phyloP scores from a whole-genome alignment of 2,329 filamentous ascomycete genomes.

The Trichoderma arundinaceum region DNA sequence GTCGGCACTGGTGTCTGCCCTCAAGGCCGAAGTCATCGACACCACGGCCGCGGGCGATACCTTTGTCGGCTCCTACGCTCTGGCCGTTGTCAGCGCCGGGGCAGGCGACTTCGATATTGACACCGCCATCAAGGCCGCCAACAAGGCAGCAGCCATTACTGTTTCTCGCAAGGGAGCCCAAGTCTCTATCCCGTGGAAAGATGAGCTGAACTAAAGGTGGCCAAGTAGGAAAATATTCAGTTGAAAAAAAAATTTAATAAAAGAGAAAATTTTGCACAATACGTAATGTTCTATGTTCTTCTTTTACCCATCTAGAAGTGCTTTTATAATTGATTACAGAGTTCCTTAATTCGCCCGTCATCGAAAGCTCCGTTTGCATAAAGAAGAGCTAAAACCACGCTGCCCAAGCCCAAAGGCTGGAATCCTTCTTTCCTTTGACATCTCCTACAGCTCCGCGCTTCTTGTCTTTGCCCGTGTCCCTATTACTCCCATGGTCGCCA shows the following conservation, averaged over 20 bases:
- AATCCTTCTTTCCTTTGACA: constrained; percentile 38
- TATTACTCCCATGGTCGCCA: neutral
- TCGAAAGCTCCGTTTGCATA: too few relatives aligned
- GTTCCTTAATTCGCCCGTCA: neutral
- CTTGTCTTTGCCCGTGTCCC: neutral
- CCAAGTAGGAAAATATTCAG: constrained; percentile 3
- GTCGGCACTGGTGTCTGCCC: constrained; percentile 63
- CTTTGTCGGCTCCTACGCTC: constrained; percentile 86
- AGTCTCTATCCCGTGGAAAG: constrained; percentile 52
- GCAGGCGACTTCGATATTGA: constrained; percentile 57
- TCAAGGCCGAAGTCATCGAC: constrained; percentile 79
- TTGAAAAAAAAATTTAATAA: constrained; percentile 26
- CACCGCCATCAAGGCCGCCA: constrained; percentile 62
- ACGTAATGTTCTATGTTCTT: neutral
- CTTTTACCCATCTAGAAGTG: neutral
- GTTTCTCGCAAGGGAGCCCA: constrained; percentile 52
- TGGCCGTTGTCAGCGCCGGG: constrained; percentile 65
- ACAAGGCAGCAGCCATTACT: constrained; percentile 50
- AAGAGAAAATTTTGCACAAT: constrained; percentile 34
- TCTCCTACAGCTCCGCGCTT: constrained; percentile 13
- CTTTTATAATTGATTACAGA: neutral
- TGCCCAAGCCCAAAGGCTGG: constrained; percentile 39
- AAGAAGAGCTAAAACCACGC: constrained; percentile 20
- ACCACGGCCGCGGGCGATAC: constrained; percentile 95
- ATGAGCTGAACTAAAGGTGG: constrained; percentile 47